Conservation (phyloP, 2,329 filamentous ascomycete species). For the Penicillium sp. region DNA sequence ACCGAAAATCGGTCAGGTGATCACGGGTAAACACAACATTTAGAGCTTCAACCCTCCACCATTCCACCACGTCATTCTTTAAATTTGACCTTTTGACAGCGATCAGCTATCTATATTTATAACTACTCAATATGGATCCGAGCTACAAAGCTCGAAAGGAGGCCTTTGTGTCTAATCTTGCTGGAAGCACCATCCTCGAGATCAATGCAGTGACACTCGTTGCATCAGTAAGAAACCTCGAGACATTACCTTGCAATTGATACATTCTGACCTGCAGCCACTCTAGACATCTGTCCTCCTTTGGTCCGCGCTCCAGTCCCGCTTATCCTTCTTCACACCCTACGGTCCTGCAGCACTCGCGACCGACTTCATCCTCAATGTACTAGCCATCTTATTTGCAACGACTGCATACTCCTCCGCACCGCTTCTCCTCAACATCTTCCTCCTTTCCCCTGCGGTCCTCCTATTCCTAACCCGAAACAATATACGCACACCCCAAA, state of each 20-base stretch:
- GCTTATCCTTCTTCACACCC: slow-evolving; percentile 77
- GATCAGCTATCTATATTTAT: not conserved
- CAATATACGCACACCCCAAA: slow-evolving; percentile 27
- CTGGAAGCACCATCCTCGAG: slow-evolving; percentile 77
- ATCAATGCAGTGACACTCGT: slow-evolving; percentile 84
- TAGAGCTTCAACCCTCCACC: slow-evolving; percentile 2
- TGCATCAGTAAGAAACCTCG: slow-evolving; percentile 65
- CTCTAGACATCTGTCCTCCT: slow-evolving; percentile 73
- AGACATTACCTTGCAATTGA: not conserved
- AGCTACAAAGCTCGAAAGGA: slow-evolving; percentile 91
- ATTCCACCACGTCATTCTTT: slow-evolving; percentile 3
- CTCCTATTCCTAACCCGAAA: slow-evolving; percentile 55
- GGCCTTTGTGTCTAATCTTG: slow-evolving; percentile 89
- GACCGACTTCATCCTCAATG: slow-evolving; percentile 85
- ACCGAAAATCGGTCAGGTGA: slow-evolving; percentile 6
- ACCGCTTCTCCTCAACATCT: slow-evolving; percentile 69
- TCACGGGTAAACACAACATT: not conserved
- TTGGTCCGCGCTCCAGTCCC: slow-evolving; percentile 84
- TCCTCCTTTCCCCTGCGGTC: slow-evolving; percentile 70
- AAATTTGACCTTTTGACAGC: not conserved
- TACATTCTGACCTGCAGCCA: not conserved
- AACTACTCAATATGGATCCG: slow-evolving; percentile 31
- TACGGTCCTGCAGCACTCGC: slow-evolving; percentile 66
- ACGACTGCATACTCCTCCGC: slow-evolving; percentile 78
- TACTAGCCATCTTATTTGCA: slow-evolving; percentile 75